Evolutionary conservation across 305 asterid species (phyloP).

Genomic region (Lippia alba): DNA sequence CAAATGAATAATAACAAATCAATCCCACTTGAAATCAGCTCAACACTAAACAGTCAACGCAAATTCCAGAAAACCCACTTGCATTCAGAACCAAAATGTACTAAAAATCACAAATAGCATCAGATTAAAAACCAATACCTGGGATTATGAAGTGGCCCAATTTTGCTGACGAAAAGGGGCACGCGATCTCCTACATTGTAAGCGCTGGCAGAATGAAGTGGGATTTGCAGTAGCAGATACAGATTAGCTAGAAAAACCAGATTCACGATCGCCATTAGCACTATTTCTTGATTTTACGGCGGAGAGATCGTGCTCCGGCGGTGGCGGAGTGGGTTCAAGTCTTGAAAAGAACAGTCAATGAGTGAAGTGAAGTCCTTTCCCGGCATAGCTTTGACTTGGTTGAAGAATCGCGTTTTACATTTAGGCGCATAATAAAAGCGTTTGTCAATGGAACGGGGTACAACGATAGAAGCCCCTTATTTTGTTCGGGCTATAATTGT

Average conservation of each 20-base stretch:
- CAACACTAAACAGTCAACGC: conserved; percentile 5
- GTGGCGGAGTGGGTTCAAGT: conserved; percentile 21
- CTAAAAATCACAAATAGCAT: conserved; percentile 8
- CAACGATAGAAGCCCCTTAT: no score
- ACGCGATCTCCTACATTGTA: conserved; percentile 80
- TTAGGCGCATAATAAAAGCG: no score
- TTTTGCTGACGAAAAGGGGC: conserved; percentile 76
- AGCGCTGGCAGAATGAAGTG: conserved; percentile 40
- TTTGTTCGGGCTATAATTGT: no score
- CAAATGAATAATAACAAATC: no score
- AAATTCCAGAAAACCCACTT: conserved; percentile 12
- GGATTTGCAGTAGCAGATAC: conserved; percentile 35
- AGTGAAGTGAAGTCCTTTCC: conserved; percentile 13
- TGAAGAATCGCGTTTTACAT: conserved; percentile 6
- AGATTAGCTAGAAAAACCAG: conserved; percentile 33
- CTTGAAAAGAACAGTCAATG: conserved; percentile 32
- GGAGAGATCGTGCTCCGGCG: neutral
- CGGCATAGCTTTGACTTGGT: conserved; percentile 22
- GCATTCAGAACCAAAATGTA: neutral
- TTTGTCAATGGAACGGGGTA: no score
- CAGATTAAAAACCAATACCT: conserved; percentile 73
- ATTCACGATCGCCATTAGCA: conserved; percentile 37
- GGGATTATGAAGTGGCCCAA: conserved; percentile 89
- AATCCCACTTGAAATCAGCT: no score
- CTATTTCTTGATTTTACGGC: conserved; percentile 6